Evolutionary conservation across 1,284 basidiomycete species (phyloP).

Genomic region (Tilletia horrida): DNA sequence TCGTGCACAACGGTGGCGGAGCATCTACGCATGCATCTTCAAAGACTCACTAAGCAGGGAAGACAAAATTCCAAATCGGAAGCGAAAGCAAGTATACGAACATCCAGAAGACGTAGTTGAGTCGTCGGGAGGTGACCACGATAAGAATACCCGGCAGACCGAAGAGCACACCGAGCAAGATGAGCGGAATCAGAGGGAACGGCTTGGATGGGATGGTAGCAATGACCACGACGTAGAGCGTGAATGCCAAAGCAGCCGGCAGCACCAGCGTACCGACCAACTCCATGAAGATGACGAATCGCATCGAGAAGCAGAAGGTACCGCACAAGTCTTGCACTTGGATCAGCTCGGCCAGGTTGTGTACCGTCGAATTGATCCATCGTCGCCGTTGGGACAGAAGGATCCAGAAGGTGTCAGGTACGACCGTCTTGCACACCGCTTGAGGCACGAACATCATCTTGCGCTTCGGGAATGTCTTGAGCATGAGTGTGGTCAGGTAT

Average conservation of each 20-base stretch:
- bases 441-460: constrained; percentile 58
- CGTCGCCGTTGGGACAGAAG: constrained; percentile 58
- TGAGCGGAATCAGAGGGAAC: constrained; percentile 45
- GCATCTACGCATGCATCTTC: no score
- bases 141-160: constrained; percentile 58
- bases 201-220: constrained; percentile 41
- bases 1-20: no score
- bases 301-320: constrained; percentile 59
- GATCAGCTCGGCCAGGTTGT: constrained; percentile 58
- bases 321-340: constrained; percentile 58
- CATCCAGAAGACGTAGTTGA: constrained; percentile 59
- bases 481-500: constrained; percentile 59
- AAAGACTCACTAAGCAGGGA: constrained; percentile 45
- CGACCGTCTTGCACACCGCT: constrained; percentile 59
- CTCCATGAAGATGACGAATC: constrained; percentile 58
- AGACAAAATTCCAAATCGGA: constrained; percentile 58
- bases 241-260: constrained; percentile 59
- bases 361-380: constrained; percentile 60
- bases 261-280: constrained; percentile 58
- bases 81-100: constrained; percentile 57
- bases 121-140: constrained; percentile 56
- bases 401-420: constrained; percentile 58
- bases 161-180: constrained; percentile 56
- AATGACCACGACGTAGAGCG: constrained; percentile 53
- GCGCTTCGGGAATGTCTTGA: constrained; percentile 59